phyloP scores from a whole-genome alignment of 2,329 filamentous ascomycete species.

The Ophiosphaerella narmari region DNA sequence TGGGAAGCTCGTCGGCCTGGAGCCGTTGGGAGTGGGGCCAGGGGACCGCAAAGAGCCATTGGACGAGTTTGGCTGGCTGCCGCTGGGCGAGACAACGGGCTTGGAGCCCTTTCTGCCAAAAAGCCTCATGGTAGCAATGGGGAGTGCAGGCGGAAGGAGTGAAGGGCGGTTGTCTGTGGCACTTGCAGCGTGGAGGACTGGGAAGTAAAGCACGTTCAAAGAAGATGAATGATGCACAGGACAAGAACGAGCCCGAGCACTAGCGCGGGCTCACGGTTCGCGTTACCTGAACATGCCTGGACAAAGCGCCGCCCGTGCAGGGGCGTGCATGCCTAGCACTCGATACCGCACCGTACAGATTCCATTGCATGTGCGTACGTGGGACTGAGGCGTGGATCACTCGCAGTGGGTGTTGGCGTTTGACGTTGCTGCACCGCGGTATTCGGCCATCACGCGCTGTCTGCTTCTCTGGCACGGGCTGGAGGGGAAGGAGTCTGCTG shows the following conservation, averaged over 20 bases:
- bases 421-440: too few relatives aligned
- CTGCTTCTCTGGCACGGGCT: too few relatives aligned
- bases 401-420: too few relatives aligned
- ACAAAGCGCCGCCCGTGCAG: too few relatives aligned
- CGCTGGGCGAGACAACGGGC: slow-evolving; percentile 39
- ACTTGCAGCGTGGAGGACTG: slow-evolving; percentile 1
- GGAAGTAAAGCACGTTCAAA: slow-evolving; percentile 10
- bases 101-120: slow-evolving; percentile 58
- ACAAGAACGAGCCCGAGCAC: slow-evolving; percentile 1
- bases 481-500: too few relatives aligned
- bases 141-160: not conserved
- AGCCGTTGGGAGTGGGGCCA: slow-evolving; percentile 49
- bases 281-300: too few relatives aligned
- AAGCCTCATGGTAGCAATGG: slow-evolving; percentile 52
- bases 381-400: too few relatives aligned
- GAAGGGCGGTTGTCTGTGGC: not conserved
- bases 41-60: slow-evolving; percentile 58
- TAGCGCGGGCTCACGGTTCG: too few relatives aligned
- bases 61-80: slow-evolving; percentile 49
- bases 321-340: too few relatives aligned
- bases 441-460: too few relatives aligned
- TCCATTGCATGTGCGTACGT: too few relatives aligned
- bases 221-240: slow-evolving; percentile 28
- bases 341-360: too few relatives aligned
- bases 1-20: slow-evolving; percentile 58